Conservation (phyloP, 208 protist species). For the Sergeia podlipaevii region DNA sequence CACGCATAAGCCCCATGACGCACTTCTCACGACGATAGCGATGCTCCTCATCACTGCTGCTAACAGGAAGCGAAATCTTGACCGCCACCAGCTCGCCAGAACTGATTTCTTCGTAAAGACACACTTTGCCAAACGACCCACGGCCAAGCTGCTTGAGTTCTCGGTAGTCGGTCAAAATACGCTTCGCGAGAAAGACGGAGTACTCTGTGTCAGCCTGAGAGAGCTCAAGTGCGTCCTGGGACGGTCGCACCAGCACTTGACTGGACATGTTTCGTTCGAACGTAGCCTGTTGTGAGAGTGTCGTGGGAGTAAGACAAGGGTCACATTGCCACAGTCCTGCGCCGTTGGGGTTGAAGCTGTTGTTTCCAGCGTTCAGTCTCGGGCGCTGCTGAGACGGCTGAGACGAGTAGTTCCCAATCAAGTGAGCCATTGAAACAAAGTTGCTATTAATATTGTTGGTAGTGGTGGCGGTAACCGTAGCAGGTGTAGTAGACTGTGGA, state of each 20-base stretch:
- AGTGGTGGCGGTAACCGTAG: neutral
- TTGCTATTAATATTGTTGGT: neutral
- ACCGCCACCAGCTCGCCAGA: conserved; percentile 70
- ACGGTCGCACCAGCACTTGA: conserved; percentile 33
- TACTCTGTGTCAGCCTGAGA: conserved; percentile 84
- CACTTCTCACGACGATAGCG: conserved; percentile 61
- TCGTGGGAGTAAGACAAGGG: conserved; percentile 26
- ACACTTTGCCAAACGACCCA: conserved; percentile 74
- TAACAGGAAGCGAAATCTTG: conserved; percentile 62
- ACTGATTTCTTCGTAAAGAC: conserved; percentile 73
- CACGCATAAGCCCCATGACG: conserved; percentile 51
- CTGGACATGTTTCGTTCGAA: conserved; percentile 16
- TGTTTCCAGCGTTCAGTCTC: neutral
- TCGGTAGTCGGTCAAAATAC: conserved; percentile 78
- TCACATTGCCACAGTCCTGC: conserved; percentile 1
- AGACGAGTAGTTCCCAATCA: conserved; percentile 2
- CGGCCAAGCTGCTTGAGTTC: conserved; percentile 73
- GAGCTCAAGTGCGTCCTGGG: conserved; percentile 46
- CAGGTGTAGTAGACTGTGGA: neutral
- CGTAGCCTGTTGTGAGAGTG: conserved; percentile 23
- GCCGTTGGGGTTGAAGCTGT: neutral
- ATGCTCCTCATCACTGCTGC: conserved; percentile 23
- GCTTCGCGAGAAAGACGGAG: conserved; percentile 59
- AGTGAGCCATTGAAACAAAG: neutral
- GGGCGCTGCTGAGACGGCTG: neutral